A percentile compares a stretch with the other conserved stretches of the same genome.
phyloP scores from a whole-genome alignment of 1,284 basidiomycete species.

The Jaminaea rosea region DNA sequence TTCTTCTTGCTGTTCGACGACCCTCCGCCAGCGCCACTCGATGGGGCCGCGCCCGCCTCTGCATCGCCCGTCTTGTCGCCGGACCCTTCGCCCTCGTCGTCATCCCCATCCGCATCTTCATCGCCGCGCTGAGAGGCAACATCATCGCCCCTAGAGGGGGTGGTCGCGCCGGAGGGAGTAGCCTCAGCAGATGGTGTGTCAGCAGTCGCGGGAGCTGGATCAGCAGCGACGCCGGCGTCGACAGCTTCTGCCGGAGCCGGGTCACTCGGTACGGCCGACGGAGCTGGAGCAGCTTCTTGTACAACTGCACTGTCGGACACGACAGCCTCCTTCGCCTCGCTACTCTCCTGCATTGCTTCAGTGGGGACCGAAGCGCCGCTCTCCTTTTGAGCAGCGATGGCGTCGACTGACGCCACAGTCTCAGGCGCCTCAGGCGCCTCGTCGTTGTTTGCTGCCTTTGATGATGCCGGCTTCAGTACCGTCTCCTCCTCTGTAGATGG shows the following conservation, averaged over 20 bases:
- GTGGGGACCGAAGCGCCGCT: neutral
- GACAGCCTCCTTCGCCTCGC: no score
- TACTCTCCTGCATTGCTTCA: no score
- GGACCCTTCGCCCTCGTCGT: slow-evolving; percentile 56
- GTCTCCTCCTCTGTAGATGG: neutral
- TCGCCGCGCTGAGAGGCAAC: neutral
- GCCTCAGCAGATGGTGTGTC: neutral
- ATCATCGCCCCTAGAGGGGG: neutral
- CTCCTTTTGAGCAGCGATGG: neutral
- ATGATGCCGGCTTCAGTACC: neutral
- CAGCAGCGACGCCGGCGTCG: neutral
- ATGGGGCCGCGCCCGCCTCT: slow-evolving; percentile 55
- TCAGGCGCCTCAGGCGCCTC: neutral
- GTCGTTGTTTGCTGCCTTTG: neutral
- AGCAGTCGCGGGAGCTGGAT: neutral
- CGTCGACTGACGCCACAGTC: neutral
- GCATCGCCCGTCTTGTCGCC: slow-evolving; percentile 58
- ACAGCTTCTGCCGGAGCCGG: neutral
- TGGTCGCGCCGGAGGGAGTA: neutral
- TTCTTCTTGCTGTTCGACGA: slow-evolving; percentile 65
- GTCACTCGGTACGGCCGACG: neutral
- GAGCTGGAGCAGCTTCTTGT: neutral
- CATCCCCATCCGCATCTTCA: neutral
- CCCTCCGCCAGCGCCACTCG: slow-evolving; percentile 69
- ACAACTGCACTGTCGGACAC: no score